Evolutionary conservation across 306 rosid species (phyloP).

Genomic region (Quillaja saponaria): DNA sequence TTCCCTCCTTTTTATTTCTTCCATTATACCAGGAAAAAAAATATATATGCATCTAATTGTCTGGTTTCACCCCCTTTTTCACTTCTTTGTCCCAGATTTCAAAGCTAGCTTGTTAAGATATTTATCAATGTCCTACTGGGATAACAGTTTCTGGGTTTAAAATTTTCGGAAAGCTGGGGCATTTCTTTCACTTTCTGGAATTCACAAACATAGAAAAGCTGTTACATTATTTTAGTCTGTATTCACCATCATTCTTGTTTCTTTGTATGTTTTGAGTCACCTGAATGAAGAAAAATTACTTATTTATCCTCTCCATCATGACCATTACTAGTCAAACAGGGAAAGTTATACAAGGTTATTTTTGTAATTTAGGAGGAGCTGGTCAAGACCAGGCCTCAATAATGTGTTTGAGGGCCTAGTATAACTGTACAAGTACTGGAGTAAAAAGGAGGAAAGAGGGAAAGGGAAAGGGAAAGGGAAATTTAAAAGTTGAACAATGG

Average conservation of each 20-base stretch:
- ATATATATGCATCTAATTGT: neutral
- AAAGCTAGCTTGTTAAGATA: neutral
- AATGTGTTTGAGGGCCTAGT: conserved; percentile 25
- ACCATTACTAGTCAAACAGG: neutral
- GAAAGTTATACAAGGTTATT: conserved; percentile 24
- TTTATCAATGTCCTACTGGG: neutral
- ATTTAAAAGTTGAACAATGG: conserved; percentile 30
- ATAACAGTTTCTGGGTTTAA: neutral
- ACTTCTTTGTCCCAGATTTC: no score
- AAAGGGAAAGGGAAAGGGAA: conserved; percentile 4
- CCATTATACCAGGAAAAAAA: neutral
- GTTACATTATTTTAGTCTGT: conserved; percentile 10
- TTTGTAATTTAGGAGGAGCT: conserved; percentile 33
- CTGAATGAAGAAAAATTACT: conserved; percentile 26
- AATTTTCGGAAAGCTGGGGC: neutral
- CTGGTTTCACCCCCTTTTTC: no score
- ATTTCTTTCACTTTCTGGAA: conserved; percentile 1
- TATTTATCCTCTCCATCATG: conserved; percentile 27
- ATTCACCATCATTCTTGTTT: conserved; percentile 18
- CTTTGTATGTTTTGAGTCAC: conserved; percentile 11
- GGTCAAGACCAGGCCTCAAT: conserved; percentile 38
- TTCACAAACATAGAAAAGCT: conserved; percentile 19
- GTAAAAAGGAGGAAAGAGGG: conserved; percentile 49
- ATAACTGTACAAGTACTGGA: conserved; percentile 28
- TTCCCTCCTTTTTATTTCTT: neutral